A percentile compares a stretch with the other conserved stretches of the same genome.
Conservation (phyloP, 2,329 filamentous ascomycete genomes). For the Daldinia sp. region DNA sequence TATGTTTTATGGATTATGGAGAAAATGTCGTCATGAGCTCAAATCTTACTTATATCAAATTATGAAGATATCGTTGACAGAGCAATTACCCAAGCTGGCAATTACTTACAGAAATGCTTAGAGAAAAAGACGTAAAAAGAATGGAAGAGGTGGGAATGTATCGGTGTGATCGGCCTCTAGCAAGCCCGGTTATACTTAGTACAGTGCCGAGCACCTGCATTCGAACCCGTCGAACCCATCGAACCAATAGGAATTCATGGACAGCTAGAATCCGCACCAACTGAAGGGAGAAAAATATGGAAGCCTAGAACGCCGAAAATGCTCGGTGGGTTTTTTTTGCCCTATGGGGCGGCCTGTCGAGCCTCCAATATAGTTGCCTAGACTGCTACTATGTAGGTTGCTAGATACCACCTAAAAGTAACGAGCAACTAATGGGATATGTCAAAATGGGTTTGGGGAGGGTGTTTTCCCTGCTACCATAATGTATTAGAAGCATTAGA, state of each 20-base stretch:
- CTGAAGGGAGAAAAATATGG: constrained; percentile 29
- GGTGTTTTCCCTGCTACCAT: background rate
- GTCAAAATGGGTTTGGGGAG: too few relatives aligned
- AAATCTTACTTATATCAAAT: background rate
- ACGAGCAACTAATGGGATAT: background rate
- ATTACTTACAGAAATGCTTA: constrained; percentile 10
- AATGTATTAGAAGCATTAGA: background rate
- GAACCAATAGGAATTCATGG: constrained; percentile 15
- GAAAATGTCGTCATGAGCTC: background rate
- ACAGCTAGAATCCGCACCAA: constrained; percentile 25
- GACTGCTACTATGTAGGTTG: background rate
- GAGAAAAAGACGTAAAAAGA: constrained; percentile 9
- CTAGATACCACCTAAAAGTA: background rate
- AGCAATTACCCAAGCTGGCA: background rate
- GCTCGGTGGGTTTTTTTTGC: constrained; percentile 14
- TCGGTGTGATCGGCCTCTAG: constrained; percentile 33
- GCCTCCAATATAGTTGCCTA: constrained; percentile 8
- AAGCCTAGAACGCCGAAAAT: constrained; percentile 25
- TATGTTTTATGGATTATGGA: background rate
- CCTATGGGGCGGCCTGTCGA: constrained; percentile 13
- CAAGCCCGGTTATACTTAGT: constrained; percentile 5
- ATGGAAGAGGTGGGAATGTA: constrained; percentile 18
- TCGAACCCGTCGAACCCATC: too few relatives aligned
- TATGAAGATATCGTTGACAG: background rate
- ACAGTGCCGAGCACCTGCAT: constrained; percentile 4